Base-by-base conservation (phyloP, 371 early-diverging fungal species). In the Racocetra persica region DNA sequence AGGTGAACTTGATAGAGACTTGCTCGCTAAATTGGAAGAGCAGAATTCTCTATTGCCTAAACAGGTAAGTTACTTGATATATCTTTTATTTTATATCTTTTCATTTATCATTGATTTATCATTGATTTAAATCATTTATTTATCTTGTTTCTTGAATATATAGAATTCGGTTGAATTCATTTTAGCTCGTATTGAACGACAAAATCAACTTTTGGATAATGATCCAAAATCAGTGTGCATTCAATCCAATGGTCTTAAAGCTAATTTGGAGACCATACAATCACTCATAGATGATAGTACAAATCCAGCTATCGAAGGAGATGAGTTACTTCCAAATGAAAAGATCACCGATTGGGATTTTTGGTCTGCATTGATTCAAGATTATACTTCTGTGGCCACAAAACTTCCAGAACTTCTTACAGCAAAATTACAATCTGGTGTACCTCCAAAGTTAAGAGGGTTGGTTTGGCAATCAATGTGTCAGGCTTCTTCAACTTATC, bases 391-490 rank as follows among this genome's bases (percentile, higher is more conserved):
- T 22, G 90, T 91, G 0, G 91, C 89, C 8, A 82, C 87, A 62
- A 89, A 90, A 82, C 52, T 90, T 62, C 92, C 92, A 28, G 91
- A 92, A 69, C 82, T 91, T 13, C 79, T 92, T 20, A 84, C 91
- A 0, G 89, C 92, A 24, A 92, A 94, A 80, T 88, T 97, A 63
- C 89, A 93, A 26, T 90, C 90, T 49, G 98, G 98, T 7, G 90
- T 98, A 20, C 98, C 98, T 1, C 83, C 91, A 10, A 89, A 92
- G 73, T 87, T 98, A 59, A 92, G 98, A 72, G 97, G 98, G n/a
- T 88, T 92, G 77, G 92, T 97, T 73, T 98, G 98, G 98, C 96
- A 95, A 83, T 91, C 95, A 63, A 94, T 98, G 93, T 91, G 93
- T 52, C 93, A 92, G 77, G 91, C 93, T 14, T 93, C 95, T 18